Evolutionary conservation across 78 protist species (phyloP), one percentile per base, ranked within the genome.

Genomic region (Emiliania huxleyi): DNA sequence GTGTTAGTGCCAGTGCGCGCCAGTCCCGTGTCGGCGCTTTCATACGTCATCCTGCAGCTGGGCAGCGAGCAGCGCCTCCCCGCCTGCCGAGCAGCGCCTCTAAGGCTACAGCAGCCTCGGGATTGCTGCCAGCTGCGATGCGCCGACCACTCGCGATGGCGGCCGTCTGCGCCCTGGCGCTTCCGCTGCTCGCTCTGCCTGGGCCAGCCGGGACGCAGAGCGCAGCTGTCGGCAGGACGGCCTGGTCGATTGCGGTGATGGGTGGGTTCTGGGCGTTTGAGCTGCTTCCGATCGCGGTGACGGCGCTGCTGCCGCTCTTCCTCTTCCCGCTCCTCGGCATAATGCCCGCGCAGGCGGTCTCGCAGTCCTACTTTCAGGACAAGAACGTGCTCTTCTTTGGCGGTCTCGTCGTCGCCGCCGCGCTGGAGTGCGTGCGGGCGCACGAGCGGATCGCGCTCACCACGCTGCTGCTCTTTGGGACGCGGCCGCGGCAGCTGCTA

Each of bases 311-410:
- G 11, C 92, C 92, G 5, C 40, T 90, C 42, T 40, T 90, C 49
- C 18, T 71, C 42, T 71, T 71, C 38, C 92, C 92, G 37, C 21
- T 29, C 29, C 42, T 90, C 19, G 92, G 92, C 38, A 18, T 90
- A 45, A 12, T 43, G 87, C 6, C 37, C 75, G 92, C 84, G 18
- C 1, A 4, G 83, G 35, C 1, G 25, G 45, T 71, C 46, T 43
- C 92, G 19, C 22, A 29, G 56, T 18, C 11, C 56, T 90, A 90
- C 92, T 42, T 90, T 12, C 12, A 38, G 29, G 92, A 90, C 69
- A 71, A 77, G 71, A 73, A 48, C 92, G 48, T 71, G 11, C 49
- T 90, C 87, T 90, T 90, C 44, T 26, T 90, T 33, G 92, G 87
- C 6, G 75, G 84, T 2, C 71, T 90, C 35, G 44, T 90, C 84